These are phyloP conservation scores for Colletotrichum sp. DNA, from an alignment of 2,329 filamentous ascomycete genomes.

Conservation along the genomic window DNA sequence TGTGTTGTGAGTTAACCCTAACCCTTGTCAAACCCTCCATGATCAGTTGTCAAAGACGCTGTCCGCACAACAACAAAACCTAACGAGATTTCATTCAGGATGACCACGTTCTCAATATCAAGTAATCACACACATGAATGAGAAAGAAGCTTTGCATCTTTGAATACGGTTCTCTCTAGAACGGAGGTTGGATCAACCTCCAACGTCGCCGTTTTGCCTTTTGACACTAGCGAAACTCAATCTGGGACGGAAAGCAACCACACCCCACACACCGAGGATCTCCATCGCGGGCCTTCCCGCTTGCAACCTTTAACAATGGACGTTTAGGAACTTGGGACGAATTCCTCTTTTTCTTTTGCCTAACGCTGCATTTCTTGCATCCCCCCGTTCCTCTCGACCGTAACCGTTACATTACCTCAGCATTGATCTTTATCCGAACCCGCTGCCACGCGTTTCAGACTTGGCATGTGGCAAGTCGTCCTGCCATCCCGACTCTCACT, in stretches of 20 bases:
- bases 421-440: not conserved
- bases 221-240: not conserved
- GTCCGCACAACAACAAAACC: not conserved
- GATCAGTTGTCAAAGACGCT: not conserved
- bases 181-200: not conserved
- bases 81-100: fast-evolving
- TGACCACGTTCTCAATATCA: not conserved
- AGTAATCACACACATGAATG: not conserved
- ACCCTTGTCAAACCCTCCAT: not conserved
- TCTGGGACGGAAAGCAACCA: not conserved
- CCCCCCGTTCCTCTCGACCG: not conserved
- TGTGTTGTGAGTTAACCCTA: not conserved
- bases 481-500: not conserved
- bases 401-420: not conserved
- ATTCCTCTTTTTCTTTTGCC: not conserved
- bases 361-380: not conserved
- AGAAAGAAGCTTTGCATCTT: not conserved
- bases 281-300: not conserved
- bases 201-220: not conserved
- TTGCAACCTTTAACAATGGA: not conserved
- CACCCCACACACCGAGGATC: not conserved
- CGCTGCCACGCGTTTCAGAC: not conserved
- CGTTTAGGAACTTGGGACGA: not conserved
- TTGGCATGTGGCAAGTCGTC: not conserved
- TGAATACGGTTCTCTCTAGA: not conserved